A percentile compares a stretch with the other conserved stretches of the same genome.
Evolutionary conservation across 352 stramenopile genomes (phyloP).

Genomic region (Pythium pectinolyticum): DNA sequence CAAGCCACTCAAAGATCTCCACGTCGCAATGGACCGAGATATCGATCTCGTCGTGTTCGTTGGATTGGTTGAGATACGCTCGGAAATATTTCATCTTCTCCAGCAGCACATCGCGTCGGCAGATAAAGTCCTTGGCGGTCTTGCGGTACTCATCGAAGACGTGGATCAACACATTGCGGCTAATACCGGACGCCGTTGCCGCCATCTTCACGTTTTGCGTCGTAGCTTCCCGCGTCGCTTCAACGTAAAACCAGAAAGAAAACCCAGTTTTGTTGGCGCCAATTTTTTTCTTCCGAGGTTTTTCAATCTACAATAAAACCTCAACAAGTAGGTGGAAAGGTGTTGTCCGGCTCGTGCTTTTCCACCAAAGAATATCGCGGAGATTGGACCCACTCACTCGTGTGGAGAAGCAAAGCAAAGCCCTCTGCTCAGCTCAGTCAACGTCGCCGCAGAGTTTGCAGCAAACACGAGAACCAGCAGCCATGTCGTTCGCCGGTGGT

Average conservation of each 20-base stretch:
- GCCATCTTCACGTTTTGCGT: not conserved
- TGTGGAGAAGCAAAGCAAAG: slow-evolving; percentile 24
- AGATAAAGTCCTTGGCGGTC: slow-evolving; percentile 85
- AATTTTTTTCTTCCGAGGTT: slow-evolving; percentile 30
- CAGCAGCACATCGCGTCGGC: slow-evolving; percentile 74
- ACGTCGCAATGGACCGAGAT: slow-evolving; percentile 93
- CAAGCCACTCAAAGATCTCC: slow-evolving; percentile 90
- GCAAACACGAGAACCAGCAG: slow-evolving; percentile 2
- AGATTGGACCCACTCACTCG: slow-evolving; percentile 29
- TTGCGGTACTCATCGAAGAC: slow-evolving; percentile 90
- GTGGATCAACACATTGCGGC: slow-evolving; percentile 80
- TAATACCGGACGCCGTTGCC: not conserved
- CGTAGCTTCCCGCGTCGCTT: slow-evolving; percentile 4
- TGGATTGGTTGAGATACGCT: slow-evolving; percentile 73
- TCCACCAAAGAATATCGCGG: slow-evolving; percentile 34
- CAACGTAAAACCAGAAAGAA: slow-evolving; percentile 6
- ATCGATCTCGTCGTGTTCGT: slow-evolving; percentile 89
- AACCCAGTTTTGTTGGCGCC: not conserved
- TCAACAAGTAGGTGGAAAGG: slow-evolving; percentile 24
- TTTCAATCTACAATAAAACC: slow-evolving; percentile 23
- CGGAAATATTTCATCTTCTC: slow-evolving; percentile 92
- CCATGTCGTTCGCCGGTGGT: slow-evolving; percentile 69
- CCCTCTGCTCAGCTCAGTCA: too few species aligned
- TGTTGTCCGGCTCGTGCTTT: slow-evolving; percentile 21
- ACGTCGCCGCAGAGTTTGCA: slow-evolving; percentile 1